These are phyloP conservation scores for Saccharomyces hybrid DNA, from an alignment of 1,139 yeast genomes.

Conservation along the genomic window DNA sequence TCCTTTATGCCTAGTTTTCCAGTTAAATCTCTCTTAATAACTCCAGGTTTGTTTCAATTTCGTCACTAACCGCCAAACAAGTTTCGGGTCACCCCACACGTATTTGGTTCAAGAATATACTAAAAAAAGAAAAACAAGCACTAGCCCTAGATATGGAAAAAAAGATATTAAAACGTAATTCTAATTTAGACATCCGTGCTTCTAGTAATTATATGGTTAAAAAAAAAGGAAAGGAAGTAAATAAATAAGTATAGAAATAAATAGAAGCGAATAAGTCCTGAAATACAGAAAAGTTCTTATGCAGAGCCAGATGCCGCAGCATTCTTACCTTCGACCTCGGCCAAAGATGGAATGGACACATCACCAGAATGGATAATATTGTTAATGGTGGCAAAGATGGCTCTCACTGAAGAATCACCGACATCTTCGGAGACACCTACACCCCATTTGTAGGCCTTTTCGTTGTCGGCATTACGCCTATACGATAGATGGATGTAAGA, in stretches of 20 bases:
- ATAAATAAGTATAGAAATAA: neutral
- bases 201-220: neutral
- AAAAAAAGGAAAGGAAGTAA: neutral
- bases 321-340: slow-evolving; percentile 6
- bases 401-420: slow-evolving; percentile 77
- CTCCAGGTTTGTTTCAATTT: neutral
- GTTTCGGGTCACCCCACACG: neutral
- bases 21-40: neutral
- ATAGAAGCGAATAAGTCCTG: neutral
- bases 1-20: neutral
- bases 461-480: slow-evolving; percentile 37
- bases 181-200: neutral
- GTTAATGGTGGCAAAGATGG: slow-evolving; percentile 71
- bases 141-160: neutral
- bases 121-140: neutral
- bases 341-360: slow-evolving; percentile 19
- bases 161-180: neutral
- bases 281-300: neutral
- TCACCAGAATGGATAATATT: slow-evolving; percentile 32
- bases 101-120: neutral
- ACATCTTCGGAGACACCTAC: slow-evolving; percentile 92
- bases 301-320: slow-evolving; percentile 7
- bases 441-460: slow-evolving; percentile 68
- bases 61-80: neutral
- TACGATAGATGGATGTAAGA: slow-evolving; percentile 68